Evolutionary conservation across 2,329 filamentous ascomycete genomes (phyloP), one percentile per base, ranked within the genome.

Genomic region (Alternaria burnsii): DNA sequence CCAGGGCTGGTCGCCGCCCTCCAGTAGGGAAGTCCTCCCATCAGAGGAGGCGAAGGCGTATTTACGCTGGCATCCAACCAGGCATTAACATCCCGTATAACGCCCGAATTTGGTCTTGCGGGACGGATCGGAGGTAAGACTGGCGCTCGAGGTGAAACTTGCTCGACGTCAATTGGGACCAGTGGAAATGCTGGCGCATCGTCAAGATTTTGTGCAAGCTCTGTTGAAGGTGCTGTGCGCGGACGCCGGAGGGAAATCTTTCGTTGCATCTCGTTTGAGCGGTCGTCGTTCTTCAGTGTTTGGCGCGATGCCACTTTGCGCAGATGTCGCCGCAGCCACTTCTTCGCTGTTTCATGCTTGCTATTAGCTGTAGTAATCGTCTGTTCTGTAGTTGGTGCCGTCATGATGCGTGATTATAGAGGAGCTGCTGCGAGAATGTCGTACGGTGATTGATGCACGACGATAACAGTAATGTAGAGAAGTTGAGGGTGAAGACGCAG

Each of bases 11-110:
- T 59, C 12, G 61, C 72, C 24, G 68, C 66, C 57, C 65, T 67
- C 76, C 75, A 77, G 61, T 78, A 78, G 7, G 71, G 57, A 6
- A 77, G 38, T n/a, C 75, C 76, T 6, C 64, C 61, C 76, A 78
- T 78, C 18, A 78, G 55, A 3, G 71, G 69, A 44, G 71, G 67
- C 9, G 71, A 67, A 1, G 71, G 67, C n/a, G 62, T 68, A 28
- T 52, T 67, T 34, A 65, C 59, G 55, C 70, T 76, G 8, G 72
- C 66, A 36, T 77, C 74, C 2, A 78, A 63, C 76, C 76, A 77
- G 44, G 71, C 73, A 47, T 74, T 68, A 14, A 78, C 68, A 42
- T 77, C 64, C 11, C 68, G 68, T 12, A 72, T 62, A 11, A 72
- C 58, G 36, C 54, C 63, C 0, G 75, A 70, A n/a, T 72, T 63